phyloP scores from a whole-genome alignment of 1,284 basidiomycete species.

The Farysia itapuensis region DNA sequence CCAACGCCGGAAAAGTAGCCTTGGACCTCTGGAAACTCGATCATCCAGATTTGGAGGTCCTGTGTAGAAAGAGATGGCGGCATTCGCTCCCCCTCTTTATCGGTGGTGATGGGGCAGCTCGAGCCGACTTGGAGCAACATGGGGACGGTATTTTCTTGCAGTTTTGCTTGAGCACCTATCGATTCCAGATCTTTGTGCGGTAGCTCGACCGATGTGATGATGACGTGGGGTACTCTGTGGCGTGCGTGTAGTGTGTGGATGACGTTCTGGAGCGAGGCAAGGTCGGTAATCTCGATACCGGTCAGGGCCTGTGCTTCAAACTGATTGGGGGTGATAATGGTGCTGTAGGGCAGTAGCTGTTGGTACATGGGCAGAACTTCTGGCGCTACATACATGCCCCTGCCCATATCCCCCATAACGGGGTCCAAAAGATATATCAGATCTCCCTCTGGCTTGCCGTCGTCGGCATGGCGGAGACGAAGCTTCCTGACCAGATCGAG shows the following conservation, averaged over 20 bases:
- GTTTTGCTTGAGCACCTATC: conserved; percentile 27
- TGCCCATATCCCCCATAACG: conserved; percentile 64
- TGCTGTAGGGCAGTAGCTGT: conserved; percentile 74
- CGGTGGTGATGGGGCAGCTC: conserved; percentile 49
- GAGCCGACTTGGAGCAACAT: conserved; percentile 59
- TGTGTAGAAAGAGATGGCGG: background rate
- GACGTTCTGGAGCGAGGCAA: conserved; percentile 70
- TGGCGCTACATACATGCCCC: conserved; percentile 76
- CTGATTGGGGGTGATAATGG: conserved; percentile 95
- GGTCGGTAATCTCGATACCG: conserved; percentile 66
- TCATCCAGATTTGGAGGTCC: conserved; percentile 64
- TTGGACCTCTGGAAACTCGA: conserved; percentile 76
- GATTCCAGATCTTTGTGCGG: conserved; percentile 30
- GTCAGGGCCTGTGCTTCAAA: conserved; percentile 82
- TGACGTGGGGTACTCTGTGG: conserved; percentile 78
- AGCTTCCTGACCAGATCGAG: conserved; percentile 69
- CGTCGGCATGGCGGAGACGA: conserved; percentile 63
- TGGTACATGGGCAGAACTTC: conserved; percentile 88
- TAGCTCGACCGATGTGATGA: conserved; percentile 79
- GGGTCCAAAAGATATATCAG: conserved; percentile 84
- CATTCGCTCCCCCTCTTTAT: conserved; percentile 8
- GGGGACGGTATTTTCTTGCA: conserved; percentile 27
- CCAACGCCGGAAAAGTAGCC: conserved; percentile 97
- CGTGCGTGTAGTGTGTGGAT: conserved; percentile 73
- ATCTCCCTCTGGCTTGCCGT: conserved; percentile 51